These are phyloP conservation scores for Gnetum montanum DNA, from an alignment of 75 land plant species.

Conservation along the genomic window DNA sequence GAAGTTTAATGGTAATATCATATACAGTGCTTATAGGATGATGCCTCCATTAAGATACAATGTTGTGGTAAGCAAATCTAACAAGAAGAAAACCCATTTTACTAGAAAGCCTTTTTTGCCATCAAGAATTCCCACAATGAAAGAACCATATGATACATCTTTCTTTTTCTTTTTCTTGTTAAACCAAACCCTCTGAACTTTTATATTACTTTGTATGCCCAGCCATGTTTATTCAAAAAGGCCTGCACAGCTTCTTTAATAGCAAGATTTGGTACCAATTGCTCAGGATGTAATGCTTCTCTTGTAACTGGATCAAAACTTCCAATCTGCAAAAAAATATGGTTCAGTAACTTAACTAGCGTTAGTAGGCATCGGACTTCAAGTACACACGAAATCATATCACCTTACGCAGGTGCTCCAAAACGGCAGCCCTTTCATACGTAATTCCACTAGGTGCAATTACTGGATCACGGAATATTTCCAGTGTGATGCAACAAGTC, in stretches of 20 bases:
- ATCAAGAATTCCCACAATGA: too few species aligned
- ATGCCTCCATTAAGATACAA: too few species aligned
- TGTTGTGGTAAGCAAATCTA: too few species aligned
- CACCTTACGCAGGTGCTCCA: constrained; percentile 86
- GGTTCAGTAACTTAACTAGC: too few species aligned
- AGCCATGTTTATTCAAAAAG: constrained; percentile 63
- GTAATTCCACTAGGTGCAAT: constrained; percentile 84
- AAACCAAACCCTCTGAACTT: too few species aligned
- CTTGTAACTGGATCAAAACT: constrained; percentile 83
- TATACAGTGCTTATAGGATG: too few species aligned
- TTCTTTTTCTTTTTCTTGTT: too few species aligned
- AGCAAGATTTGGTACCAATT: constrained; percentile 75
- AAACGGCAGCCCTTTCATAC: constrained; percentile 68
- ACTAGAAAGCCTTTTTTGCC: too few species aligned
- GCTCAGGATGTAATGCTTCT: constrained; percentile 46
- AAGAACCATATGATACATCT: too few species aligned
- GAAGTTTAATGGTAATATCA: too few species aligned
- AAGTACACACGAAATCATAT: not conserved
- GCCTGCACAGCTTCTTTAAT: constrained; percentile 92
- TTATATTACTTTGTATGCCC: constrained; percentile 68
- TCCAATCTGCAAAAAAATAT: constrained; percentile 53
- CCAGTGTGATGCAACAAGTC: constrained; percentile 81
- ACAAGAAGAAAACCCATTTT: too few species aligned
- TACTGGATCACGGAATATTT: constrained; percentile 82
- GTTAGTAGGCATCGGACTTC: too few species aligned